phyloP scores from a whole-genome alignment of 73 alveolate species.

The Paraurostyla sp. region DNA sequence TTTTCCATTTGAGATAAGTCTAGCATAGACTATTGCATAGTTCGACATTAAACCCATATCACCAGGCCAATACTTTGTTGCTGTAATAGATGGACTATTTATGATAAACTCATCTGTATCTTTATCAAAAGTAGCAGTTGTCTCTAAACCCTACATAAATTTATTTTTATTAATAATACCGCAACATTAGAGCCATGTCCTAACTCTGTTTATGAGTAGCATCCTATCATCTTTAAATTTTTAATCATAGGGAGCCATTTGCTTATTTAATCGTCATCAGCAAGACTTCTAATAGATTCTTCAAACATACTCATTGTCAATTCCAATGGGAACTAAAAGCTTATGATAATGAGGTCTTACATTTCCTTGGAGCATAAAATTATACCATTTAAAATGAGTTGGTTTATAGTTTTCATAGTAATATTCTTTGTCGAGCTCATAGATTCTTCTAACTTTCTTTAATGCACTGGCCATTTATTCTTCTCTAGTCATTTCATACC shows the following conservation, averaged over 20 bases:
- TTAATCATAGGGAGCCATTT: slow-evolving; percentile 70
- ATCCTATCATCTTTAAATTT: slow-evolving; percentile 72
- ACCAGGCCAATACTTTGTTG: slow-evolving; percentile 88
- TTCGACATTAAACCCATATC: slow-evolving; percentile 79
- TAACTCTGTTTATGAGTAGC: slow-evolving; percentile 92
- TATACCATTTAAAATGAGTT: neutral
- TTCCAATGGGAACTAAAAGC: slow-evolving; percentile 48
- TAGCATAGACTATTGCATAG: slow-evolving; percentile 84
- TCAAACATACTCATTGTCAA: slow-evolving; percentile 68
- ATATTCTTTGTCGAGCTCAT: slow-evolving; percentile 21
- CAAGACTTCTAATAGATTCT: slow-evolving; percentile 61
- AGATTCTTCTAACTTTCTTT: slow-evolving; percentile 34
- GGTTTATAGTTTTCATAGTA: neutral
- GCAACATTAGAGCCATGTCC: slow-evolving; percentile 94
- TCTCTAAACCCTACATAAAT: slow-evolving; percentile 54
- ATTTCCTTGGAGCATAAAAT: neutral
- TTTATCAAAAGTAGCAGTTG: slow-evolving; percentile 85
- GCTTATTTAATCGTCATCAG: slow-evolving; percentile 74
- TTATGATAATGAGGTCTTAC: slow-evolving; percentile 14
- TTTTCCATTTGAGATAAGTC: slow-evolving; percentile 76
- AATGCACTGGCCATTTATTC: slow-evolving; percentile 61
- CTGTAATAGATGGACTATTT: slow-evolving; percentile 72
- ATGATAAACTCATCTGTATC: slow-evolving; percentile 76
- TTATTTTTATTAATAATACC: slow-evolving; percentile 39
- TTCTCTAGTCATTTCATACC: slow-evolving; percentile 67